Conservation (phyloP, 805 yeast species). For the Cyberlindnera subsufficiens region DNA sequence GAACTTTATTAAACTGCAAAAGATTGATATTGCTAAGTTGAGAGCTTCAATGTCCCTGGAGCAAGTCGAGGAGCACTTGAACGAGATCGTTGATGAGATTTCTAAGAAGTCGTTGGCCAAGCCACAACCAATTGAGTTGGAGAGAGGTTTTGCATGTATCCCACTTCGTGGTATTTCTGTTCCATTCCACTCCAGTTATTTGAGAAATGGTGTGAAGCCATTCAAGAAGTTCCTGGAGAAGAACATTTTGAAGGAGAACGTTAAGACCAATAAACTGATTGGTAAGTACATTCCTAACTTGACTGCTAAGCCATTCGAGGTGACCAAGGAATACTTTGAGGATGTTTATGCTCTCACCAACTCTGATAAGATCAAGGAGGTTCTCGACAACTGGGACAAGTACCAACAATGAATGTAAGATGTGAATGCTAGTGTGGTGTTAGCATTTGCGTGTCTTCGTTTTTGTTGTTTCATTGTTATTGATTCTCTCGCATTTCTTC, state of each 20-base stretch:
- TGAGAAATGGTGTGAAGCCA: slow-evolving; percentile 98
- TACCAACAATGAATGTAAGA: slow-evolving; percentile 37
- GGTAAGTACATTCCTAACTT: slow-evolving; percentile 97
- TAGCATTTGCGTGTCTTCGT: slow-evolving; percentile 3
- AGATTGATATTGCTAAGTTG: slow-evolving; percentile 85
- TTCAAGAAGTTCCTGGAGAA: slow-evolving; percentile 95
- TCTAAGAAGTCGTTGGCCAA: slow-evolving; percentile 76
- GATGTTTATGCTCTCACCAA: slow-evolving; percentile 90
- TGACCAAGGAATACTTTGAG: slow-evolving; percentile 95
- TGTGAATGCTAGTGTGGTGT: slow-evolving; percentile 23
- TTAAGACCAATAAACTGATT: slow-evolving; percentile 87
- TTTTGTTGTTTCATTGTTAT: background rate
- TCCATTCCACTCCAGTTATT: slow-evolving; percentile 99
- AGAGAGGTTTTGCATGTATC: slow-evolving; percentile 97
- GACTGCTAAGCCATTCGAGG: slow-evolving; percentile 95
- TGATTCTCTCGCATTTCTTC: background rate
- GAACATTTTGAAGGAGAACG: slow-evolving; percentile 92
- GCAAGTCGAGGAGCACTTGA: slow-evolving; percentile 81
- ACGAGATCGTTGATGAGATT: slow-evolving; percentile 83
- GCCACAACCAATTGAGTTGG: slow-evolving; percentile 94
- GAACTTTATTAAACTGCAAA: slow-evolving; percentile 89
- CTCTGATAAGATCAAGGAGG: slow-evolving; percentile 83
- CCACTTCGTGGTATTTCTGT: slow-evolving; percentile 99
- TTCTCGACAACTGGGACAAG: slow-evolving; percentile 93
- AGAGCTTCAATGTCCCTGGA: slow-evolving; percentile 80